phyloP scores from a whole-genome alignment of 352 stramenopile species.

The Phytopythium vexans region DNA sequence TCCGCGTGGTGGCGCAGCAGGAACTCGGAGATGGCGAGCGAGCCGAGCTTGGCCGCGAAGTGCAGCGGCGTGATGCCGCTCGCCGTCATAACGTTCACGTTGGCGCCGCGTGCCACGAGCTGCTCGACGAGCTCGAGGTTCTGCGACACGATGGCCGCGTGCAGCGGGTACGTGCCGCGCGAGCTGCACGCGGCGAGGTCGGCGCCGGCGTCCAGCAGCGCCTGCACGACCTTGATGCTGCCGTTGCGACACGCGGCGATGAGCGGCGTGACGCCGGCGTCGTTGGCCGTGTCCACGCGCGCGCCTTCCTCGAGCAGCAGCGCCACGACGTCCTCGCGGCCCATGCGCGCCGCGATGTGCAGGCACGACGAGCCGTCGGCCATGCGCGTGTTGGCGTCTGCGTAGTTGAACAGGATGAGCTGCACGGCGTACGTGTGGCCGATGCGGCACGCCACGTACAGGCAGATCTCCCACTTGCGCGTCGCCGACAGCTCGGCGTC shows the following conservation, averaged over 20 bases:
- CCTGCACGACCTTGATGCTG: slow-evolving; percentile 47
- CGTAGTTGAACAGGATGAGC: slow-evolving; percentile 75
- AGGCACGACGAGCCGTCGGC: slow-evolving; percentile 64
- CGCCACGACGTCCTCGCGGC: slow-evolving; percentile 53
- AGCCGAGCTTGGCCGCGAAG: slow-evolving; percentile 68
- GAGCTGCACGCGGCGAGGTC: slow-evolving; percentile 41
- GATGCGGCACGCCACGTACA: slow-evolving; percentile 72
- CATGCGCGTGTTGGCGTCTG: slow-evolving; percentile 56
- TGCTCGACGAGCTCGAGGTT: slow-evolving; percentile 65
- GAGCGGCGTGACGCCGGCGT: slow-evolving; percentile 63
- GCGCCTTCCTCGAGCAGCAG: slow-evolving; percentile 67
- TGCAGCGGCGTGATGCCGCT: slow-evolving; percentile 78
- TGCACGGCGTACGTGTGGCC: slow-evolving; percentile 71
- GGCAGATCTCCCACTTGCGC: slow-evolving; percentile 69
- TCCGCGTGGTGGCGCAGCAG: slow-evolving; percentile 65
- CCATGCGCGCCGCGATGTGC: slow-evolving; percentile 71
- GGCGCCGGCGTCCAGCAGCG: slow-evolving; percentile 46
- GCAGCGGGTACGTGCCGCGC: slow-evolving; percentile 56
- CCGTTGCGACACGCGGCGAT: slow-evolving; percentile 70
- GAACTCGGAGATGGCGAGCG: slow-evolving; percentile 54
- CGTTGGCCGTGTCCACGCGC: slow-evolving; percentile 56
- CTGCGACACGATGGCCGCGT: slow-evolving; percentile 66
- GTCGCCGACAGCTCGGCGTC: slow-evolving; percentile 35
- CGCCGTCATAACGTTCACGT: slow-evolving; percentile 65
- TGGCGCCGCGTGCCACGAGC: slow-evolving; percentile 52